Base-by-base conservation (phyloP, 2,329 filamentous ascomycete genomes). In the Alternaria sp. region DNA sequence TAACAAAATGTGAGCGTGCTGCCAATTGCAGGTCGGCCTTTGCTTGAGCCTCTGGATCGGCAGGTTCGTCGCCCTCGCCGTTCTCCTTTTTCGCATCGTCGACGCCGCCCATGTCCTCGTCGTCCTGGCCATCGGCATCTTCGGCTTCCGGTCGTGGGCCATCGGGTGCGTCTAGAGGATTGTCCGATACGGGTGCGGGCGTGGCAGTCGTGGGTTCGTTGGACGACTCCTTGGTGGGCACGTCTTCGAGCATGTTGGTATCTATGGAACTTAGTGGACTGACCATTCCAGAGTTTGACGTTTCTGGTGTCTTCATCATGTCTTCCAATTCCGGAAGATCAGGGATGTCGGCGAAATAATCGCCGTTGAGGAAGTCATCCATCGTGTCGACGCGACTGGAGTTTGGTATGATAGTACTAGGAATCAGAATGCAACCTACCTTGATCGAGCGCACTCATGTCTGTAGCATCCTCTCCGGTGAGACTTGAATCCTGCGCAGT, bases 1-100 rank as follows among this genome's bases (percentile, higher is more conserved):
- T 88, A 61, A 97, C 91, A 54, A 99, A 87, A 73, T 98, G 93
- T 69, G 94, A 91, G 65, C 94, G 91, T 51, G 95, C 96, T 4
- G 92, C 90, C 41, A 90, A 89, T 80, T 97, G 93, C 56, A 93
- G 83, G 3, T 87, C 87, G 54, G 93, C 87, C 79, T 97, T 97
- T 40, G 89, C 88, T 76, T 93, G 84, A 51, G 90, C 78, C 71
- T 83, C 73, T 14, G 81, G 63, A 57, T 78, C 76, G 4, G 61
- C 71, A n/a, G 57, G 63, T 13, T 74, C 73, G 31, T 62, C 66
- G 23, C 40, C 63, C 2, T 72, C 74, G 56, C 66, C 72, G 23
- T 72, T 72, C 60, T 78, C 76, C 61, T 80, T 79, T 64, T 76
- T 73, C 26, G 73, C 55, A 24, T 78, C 74, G 29, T 76, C 75